A percentile compares a stretch with the other conserved stretches of the same genome.
Conservation (phyloP, 441 rosid species). For the Kokia cookei region DNA sequence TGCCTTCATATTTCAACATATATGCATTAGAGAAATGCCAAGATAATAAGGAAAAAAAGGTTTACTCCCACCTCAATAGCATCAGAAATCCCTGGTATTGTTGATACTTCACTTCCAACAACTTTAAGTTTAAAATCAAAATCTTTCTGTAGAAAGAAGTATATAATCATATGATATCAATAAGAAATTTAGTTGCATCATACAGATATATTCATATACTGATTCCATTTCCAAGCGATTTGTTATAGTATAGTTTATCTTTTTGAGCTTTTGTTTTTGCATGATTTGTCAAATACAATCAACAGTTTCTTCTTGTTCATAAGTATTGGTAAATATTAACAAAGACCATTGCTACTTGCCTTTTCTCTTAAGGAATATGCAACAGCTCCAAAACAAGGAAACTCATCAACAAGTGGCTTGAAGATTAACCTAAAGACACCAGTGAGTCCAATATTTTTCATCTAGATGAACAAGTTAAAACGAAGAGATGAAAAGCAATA, state of each 20-base stretch:
- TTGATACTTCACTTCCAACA: conserved; percentile 76
- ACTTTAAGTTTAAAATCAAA: conserved; percentile 79
- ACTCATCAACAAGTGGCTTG: conserved; percentile 70
- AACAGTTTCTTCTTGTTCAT: not conserved
- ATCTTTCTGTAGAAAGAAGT: conserved; percentile 50
- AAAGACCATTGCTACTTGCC: conserved; percentile 27
- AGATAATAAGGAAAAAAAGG: not conserved
- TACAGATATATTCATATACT: not conserved
- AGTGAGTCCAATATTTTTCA: conserved; percentile 82
- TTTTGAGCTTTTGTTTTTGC: not conserved
- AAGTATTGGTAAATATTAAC: not conserved
- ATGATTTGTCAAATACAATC: not conserved
- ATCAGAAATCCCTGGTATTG: conserved; percentile 81
- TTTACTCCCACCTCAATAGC: conserved; percentile 70
- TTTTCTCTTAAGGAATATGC: conserved; percentile 70
- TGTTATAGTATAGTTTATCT: not conserved
- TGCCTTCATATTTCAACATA: not conserved
- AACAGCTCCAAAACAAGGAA: conserved; percentile 95
- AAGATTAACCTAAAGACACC: conserved; percentile 92
- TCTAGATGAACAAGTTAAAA: conserved; percentile 32
- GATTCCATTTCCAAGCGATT: not conserved
- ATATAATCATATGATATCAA: not conserved
- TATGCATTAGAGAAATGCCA: not conserved
- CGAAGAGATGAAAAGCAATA: conserved; percentile 4
- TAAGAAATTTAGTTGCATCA: not conserved